Percentiles rank a stretch among this genome's conserved stretches.
phyloP scores from a whole-genome alignment of 2,329 filamentous ascomycete species.

The Paraconiothyrium sp. region DNA sequence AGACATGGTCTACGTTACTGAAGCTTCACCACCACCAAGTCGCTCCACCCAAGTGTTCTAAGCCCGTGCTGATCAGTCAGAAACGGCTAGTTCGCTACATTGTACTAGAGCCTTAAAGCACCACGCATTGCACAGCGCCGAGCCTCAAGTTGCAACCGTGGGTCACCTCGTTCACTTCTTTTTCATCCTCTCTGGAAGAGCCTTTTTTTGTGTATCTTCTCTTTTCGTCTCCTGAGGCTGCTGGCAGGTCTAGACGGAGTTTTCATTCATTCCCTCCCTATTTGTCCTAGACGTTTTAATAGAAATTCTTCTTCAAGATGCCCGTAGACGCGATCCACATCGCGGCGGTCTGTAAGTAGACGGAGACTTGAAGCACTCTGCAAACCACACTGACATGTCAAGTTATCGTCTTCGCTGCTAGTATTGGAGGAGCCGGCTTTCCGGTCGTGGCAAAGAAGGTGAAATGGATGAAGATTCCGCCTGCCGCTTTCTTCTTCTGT shows the following conservation, averaged over 20 bases:
- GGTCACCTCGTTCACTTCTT: slow-evolving; percentile 32
- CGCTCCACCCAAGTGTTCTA: slow-evolving; percentile 36
- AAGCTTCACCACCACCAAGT: slow-evolving; percentile 37
- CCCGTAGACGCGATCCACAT: slow-evolving; percentile 45
- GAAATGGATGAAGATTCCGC: slow-evolving; percentile 66
- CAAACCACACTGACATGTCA: slow-evolving; percentile 24
- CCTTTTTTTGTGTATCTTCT: slow-evolving; percentile 29
- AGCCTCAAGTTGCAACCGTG: slow-evolving; percentile 37
- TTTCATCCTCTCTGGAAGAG: slow-evolving; percentile 46
- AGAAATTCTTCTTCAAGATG: slow-evolving; percentile 31
- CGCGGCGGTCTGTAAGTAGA: slow-evolving; percentile 49
- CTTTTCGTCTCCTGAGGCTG: slow-evolving; percentile 35
- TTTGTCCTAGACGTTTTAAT: slow-evolving; percentile 22
- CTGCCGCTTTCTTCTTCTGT: slow-evolving; percentile 68
- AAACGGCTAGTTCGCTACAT: slow-evolving; percentile 36
- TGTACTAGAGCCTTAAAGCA: slow-evolving; percentile 37
- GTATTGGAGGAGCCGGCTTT: slow-evolving; percentile 49
- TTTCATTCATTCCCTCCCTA: slow-evolving; percentile 24
- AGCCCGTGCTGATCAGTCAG: slow-evolving; percentile 38
- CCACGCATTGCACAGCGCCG: slow-evolving; percentile 41
- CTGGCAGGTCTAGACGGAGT: slow-evolving; percentile 36
- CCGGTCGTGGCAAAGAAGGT: slow-evolving; percentile 60
- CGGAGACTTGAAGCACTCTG: not conserved
- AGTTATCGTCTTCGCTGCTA: slow-evolving; percentile 52
- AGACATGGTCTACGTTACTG: slow-evolving; percentile 41